Evolutionary conservation across 306 rosid genomes (phyloP).

Genomic region (Cicer pinnatifidum): DNA sequence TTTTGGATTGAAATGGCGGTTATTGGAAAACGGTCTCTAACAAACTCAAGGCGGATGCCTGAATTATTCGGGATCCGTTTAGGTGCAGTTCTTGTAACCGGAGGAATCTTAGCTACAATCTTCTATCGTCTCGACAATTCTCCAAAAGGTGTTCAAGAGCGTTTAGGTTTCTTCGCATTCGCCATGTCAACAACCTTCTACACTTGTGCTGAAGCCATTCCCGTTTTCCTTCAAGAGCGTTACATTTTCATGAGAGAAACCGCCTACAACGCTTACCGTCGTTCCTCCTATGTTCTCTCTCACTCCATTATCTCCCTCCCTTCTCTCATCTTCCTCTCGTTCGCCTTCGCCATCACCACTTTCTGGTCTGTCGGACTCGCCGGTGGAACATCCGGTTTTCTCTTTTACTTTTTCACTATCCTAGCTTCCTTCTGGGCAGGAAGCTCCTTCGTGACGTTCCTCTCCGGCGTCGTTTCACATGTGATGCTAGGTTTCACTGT

Average conservation of each 20-base stretch:
- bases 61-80: constrained; percentile 79
- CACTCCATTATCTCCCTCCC: constrained; percentile 77
- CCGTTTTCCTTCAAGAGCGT: constrained; percentile 86
- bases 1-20: constrained; percentile 74
- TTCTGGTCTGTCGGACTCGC: constrained; percentile 85
- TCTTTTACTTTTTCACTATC: constrained; percentile 62
- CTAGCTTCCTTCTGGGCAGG: constrained; percentile 83
- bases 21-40: constrained; percentile 64
- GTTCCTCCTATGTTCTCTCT: constrained; percentile 83
- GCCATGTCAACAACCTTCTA: constrained; percentile 94
- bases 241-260: constrained; percentile 99
- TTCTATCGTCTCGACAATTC: constrained; percentile 73
- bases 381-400: constrained; percentile 62
- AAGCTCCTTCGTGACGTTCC: constrained; percentile 82
- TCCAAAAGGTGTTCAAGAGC: constrained; percentile 75
- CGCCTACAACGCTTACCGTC: constrained; percentile 86
- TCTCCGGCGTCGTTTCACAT: constrained; percentile 78
- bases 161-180: constrained; percentile 86
- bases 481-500: constrained; percentile 89
- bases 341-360: constrained; percentile 68
- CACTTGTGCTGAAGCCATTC: constrained; percentile 92
- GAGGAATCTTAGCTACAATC: constrained; percentile 74
- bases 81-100: constrained; percentile 79
- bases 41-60: constrained; percentile 77
- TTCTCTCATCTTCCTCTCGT: constrained; percentile 62